Base-by-base conservation (phyloP, 2,329 filamentous ascomycete genomes). In the Trichoderma polysporum region DNA sequence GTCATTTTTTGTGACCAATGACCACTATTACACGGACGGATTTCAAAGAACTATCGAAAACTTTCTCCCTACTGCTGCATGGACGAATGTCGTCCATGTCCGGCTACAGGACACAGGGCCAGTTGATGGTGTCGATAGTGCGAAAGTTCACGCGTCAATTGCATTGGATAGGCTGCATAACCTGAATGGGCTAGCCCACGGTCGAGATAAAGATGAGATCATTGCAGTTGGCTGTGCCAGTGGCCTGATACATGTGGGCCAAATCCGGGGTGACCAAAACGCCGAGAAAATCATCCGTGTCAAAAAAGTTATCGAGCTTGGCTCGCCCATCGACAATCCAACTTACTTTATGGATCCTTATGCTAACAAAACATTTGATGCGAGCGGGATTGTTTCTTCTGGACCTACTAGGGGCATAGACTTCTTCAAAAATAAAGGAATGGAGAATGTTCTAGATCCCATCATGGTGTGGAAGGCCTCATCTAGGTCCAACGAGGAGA, bases 1-100 rank as follows among this genome's bases (percentile, higher is more conserved):
- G 13, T 81, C 82, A 0, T 82, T 89, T 72, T 84, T 85, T 58
- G 82, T 88, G 6, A 88, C 86, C 0, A 89, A 89, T 68, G 87
- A 89, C 69, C 86, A 89, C 63, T 75, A 76, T 69, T 82, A 88
- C 72, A 80, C 78, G 0, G 79, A 83, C 1, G 86, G 86, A 0
- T 5, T 73, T 0, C 72, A 82, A 74, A 80, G 86, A 2, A 9
- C 71, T 0, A 1, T 87, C 0, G 87, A 89, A 69, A 81, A 84
- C 37, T 0, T 83, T 0, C 76, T 79, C 33, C 74, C 74, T 0
- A 70, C 72, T 0, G 76, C 80, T 0, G 79, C 75, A 22, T 88
- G 86, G 85, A 81, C 85, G 0, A 79, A 80, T 13, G 79, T 81
- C 2, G 71, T 88, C 6, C 79, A 84, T 41, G 74, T 85, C 2